A percentile compares a stretch with the other conserved stretches of the same genome.
Evolutionary conservation across 768 basidiomycete species (phyloP).

Genomic region (Boletus coccyginus): DNA sequence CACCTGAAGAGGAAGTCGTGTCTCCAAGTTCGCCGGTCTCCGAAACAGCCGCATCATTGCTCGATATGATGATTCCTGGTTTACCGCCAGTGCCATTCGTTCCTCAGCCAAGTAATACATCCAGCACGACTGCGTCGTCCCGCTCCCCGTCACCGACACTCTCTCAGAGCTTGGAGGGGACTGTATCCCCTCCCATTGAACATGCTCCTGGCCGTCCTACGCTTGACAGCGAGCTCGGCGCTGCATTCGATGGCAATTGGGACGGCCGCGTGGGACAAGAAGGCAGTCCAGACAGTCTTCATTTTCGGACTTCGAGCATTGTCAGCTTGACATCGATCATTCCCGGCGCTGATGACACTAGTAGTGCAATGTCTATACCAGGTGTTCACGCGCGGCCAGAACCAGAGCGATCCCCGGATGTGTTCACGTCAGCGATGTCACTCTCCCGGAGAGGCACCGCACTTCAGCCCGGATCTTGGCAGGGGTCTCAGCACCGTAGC

Average conservation of each 20-base stretch:
- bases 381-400: background rate
- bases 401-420: background rate
- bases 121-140: conserved; percentile 13
- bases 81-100: conserved; percentile 33
- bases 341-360: conserved; percentile 25
- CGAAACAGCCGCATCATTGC: conserved; percentile 20
- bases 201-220: conserved; percentile 29
- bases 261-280: conserved; percentile 1
- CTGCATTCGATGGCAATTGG: conserved; percentile 39
- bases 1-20: conserved; percentile 14
- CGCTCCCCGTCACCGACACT: conserved; percentile 22
- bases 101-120: conserved; percentile 31
- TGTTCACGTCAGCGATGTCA: background rate
- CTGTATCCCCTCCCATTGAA: conserved; percentile 5
- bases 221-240: conserved; percentile 59
- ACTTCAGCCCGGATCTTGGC: conserved; percentile 13
- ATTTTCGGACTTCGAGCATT: conserved; percentile 54
- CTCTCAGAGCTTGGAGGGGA: conserved; percentile 3
- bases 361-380: conserved; percentile 2
- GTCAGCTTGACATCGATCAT: conserved; percentile 43
- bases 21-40: conserved; percentile 11
- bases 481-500: background rate
- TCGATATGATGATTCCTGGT: conserved; percentile 33
- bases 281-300: conserved; percentile 37
- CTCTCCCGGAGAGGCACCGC: conserved; percentile 7